phyloP scores from a whole-genome alignment of 2,329 filamentous ascomycete genomes.

The Didymella pinodella region DNA sequence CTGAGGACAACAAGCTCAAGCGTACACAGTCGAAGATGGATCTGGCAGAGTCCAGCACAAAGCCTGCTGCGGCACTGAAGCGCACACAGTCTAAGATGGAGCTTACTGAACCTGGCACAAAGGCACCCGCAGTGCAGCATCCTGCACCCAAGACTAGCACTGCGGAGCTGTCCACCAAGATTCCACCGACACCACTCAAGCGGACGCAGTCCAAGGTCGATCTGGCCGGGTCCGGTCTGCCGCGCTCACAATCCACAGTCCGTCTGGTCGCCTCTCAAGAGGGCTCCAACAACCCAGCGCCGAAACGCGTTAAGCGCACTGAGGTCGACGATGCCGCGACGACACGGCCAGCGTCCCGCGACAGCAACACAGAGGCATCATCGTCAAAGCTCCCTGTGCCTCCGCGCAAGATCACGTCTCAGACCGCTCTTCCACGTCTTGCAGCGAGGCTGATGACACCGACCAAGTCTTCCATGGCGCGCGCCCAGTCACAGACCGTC shows the following conservation, averaged over 20 bases:
- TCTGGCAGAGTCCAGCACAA: conserved; percentile 65
- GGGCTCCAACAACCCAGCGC: conserved; percentile 50
- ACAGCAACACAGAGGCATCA: conserved; percentile 23
- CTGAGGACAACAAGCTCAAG: conserved; percentile 57
- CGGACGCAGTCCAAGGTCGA: conserved; percentile 66
- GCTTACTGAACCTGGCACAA: conserved; percentile 63
- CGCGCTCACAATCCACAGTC: conserved; percentile 49
- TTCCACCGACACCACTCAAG: conserved; percentile 58
- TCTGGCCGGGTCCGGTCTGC: conserved; percentile 58
- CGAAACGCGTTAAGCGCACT: conserved; percentile 76
- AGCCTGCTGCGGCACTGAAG: conserved; percentile 53
- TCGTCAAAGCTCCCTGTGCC: conserved; percentile 30
- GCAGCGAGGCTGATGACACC: conserved; percentile 70
- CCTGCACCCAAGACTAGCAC: conserved; percentile 67
- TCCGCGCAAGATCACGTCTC: conserved; percentile 40
- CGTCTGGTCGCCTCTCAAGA: conserved; percentile 37
- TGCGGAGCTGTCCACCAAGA: conserved; percentile 62
- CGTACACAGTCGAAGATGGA: conserved; percentile 67
- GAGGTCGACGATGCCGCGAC: conserved; percentile 74
- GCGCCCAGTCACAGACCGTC: conserved; percentile 60
- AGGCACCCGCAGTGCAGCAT: conserved; percentile 59
- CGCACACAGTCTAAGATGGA: conserved; percentile 66
- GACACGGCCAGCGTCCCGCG: conserved; percentile 64
- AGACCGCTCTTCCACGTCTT: conserved; percentile 58
- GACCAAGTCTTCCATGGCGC: conserved; percentile 76